Base-by-base conservation (phyloP, 2,329 filamentous ascomycete genomes). In the Ophiostoma montium region DNA sequence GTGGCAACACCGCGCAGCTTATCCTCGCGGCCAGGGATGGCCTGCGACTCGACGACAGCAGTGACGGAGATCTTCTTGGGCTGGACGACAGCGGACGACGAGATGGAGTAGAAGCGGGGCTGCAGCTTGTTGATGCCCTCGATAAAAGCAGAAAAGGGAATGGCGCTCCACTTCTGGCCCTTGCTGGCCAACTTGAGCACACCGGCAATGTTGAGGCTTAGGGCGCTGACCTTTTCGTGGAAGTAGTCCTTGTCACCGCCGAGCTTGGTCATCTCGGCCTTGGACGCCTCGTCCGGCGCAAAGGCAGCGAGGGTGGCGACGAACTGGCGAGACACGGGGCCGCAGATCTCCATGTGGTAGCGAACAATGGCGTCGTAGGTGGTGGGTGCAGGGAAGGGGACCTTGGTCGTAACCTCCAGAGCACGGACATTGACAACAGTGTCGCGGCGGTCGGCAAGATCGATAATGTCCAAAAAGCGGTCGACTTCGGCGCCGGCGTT, bases 101-200 rank as follows among this genome's bases (percentile, higher is more conserved):
- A 98, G 65, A 98, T 98, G 46, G 94, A 98, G 72, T 98, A 98
- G 74, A 96, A 98, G 46, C 92, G 86, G 35, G 92, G 90, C 66
- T 98, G 92, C 50, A 98, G 80, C 72, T 95, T 96, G 67, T 82
- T 86, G 53, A 98, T 67, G 56, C 87, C 85, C 72, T 98, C 92
- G 57, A 98, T 88, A 59, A 96, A 81, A 59, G 89, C 81, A 9
- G 92, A 95, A 69, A 98, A 96, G 15, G 92, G 94, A 50, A 95
- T 80, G 49, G 80, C 81, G 49, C 78, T 71, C 85, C 92, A 98
- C 52, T 79, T 79, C 65, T 85, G 70, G 45, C 83, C 80, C 32
- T 82, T 80, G 58, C 80, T 75, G 54, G 92, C 75, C 47, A 72
- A 75, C 56, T 86, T 74, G 36, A 98, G 75, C 46, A 92, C 78